A percentile compares a stretch with the other conserved stretches of the same genome.
Conservation (phyloP, 2,329 filamentous ascomycete genomes). For the Macrophomina pseudophaseolina region DNA sequence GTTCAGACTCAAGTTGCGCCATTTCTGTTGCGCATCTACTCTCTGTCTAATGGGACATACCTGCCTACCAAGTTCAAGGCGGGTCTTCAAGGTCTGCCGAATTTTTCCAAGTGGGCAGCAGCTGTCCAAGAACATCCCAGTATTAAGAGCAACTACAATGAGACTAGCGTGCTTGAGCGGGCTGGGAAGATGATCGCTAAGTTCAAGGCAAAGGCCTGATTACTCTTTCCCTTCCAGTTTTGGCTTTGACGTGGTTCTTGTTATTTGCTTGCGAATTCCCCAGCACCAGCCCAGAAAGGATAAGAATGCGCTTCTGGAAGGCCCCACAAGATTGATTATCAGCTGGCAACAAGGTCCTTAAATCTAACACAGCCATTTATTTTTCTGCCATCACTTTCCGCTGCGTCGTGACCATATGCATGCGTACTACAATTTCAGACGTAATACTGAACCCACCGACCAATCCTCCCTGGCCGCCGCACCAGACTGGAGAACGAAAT, state of each 20-base stretch:
- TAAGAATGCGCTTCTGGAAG: no score
- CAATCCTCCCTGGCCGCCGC: neutral
- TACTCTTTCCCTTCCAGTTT: neutral
- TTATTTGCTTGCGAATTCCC: no score
- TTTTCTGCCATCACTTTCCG: no score
- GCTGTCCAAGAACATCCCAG: constrained; percentile 66
- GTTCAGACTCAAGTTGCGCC: constrained; percentile 66
- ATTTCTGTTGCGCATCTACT: constrained; percentile 67
- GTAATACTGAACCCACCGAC: no score
- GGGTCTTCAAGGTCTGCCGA: constrained; percentile 63
- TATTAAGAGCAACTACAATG: constrained; percentile 57
- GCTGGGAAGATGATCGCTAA: constrained; percentile 35
- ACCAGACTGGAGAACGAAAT: neutral
- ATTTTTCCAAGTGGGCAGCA: constrained; percentile 70
- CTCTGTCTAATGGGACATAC: constrained; percentile 59
- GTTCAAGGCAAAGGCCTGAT: constrained; percentile 33
- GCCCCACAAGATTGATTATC: no score
- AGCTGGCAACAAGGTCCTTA: no score
- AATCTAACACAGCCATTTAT: no score
- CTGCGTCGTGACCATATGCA: no score
- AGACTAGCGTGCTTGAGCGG: constrained; percentile 33
- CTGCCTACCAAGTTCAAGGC: constrained; percentile 55
- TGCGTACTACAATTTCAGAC: no score
- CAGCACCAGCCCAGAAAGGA: no score
- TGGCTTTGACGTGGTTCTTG: no score